phyloP scores from a whole-genome alignment of 1,284 basidiomycete genomes.

The Megacollybia platyphylla region DNA sequence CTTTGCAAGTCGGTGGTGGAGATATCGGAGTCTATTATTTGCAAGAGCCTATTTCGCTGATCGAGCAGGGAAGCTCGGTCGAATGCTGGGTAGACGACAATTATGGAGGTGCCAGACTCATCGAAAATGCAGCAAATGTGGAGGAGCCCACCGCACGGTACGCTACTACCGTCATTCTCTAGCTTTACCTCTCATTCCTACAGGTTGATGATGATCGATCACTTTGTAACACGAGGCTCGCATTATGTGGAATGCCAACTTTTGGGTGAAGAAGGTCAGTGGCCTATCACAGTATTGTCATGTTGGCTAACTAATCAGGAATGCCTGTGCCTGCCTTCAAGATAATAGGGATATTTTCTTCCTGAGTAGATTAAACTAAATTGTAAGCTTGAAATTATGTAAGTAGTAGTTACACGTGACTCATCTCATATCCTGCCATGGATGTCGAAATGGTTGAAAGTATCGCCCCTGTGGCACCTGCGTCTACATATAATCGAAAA shows the following conservation, averaged over 20 bases:
- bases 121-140: conserved; percentile 51
- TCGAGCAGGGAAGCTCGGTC: conserved; percentile 50
- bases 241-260: conserved; percentile 82
- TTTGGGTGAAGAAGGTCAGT: conserved; percentile 66
- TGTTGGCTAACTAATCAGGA: too few species aligned
- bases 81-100: conserved; percentile 87
- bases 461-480: neutral
- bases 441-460: conserved; percentile 1
- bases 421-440: neutral
- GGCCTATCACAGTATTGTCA: too few species aligned
- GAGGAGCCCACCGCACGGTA: conserved; percentile 39
- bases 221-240: conserved; percentile 58
- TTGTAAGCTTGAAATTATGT: too few species aligned
- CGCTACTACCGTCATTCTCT: conserved; percentile 17
- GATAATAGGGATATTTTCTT: conserved; percentile 74
- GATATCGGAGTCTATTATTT: conserved; percentile 75
- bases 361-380: conserved; percentile 18
- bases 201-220: conserved; percentile 72
- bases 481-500: neutral
- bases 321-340: conserved; percentile 60
- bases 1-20: conserved; percentile 60
- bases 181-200: conserved; percentile 5
- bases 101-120: conserved; percentile 41
- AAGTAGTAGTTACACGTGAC: too few species aligned
- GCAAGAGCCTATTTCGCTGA: conserved; percentile 39